phyloP scores from a whole-genome alignment of 1,139 yeast genomes.

The Suhomyces yuchorum region DNA sequence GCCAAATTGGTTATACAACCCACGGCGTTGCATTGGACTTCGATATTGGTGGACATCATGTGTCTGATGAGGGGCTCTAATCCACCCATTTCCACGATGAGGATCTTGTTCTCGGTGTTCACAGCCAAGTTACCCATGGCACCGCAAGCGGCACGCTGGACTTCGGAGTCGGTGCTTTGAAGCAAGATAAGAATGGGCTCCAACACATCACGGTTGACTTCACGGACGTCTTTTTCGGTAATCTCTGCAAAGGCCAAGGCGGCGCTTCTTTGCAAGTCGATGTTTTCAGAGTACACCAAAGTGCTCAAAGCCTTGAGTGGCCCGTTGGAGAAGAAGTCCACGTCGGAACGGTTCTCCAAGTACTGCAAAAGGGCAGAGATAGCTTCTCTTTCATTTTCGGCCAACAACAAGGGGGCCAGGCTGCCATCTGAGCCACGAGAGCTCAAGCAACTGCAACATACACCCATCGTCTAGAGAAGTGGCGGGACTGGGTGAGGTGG shows the following conservation, averaged over 20 bases:
- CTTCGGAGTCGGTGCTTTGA: constrained; percentile 89
- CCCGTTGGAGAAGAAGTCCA: constrained; percentile 90
- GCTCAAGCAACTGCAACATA: constrained; percentile 61
- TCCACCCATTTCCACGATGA: constrained; percentile 98
- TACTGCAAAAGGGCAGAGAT: constrained; percentile 86
- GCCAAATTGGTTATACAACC: constrained; percentile 98
- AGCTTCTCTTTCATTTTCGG: constrained; percentile 97
- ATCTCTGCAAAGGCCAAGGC: constrained; percentile 98
- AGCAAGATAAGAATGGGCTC: constrained; percentile 89
- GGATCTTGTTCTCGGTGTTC: constrained; percentile 87
- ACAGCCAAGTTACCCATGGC: constrained; percentile 97
- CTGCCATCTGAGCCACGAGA: constrained; percentile 44
- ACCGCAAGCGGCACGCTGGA: constrained; percentile 98
- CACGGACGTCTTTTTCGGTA: constrained; percentile 91
- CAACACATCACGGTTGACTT: constrained; percentile 85
- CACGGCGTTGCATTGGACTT: constrained; percentile 98
- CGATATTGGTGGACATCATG: constrained; percentile 96
- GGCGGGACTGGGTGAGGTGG: not conserved
- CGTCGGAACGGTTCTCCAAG: constrained; percentile 80
- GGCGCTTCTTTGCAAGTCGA: constrained; percentile 94
- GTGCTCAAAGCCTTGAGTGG: constrained; percentile 89
- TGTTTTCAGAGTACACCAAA: constrained; percentile 89
- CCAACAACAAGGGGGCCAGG: constrained; percentile 77
- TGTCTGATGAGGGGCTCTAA: constrained; percentile 93
- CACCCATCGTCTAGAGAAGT: constrained; percentile 50